These are phyloP conservation scores for Ustilago shanxiensis DNA, from an alignment of 1,284 basidiomycete species.

Conservation along the genomic window DNA sequence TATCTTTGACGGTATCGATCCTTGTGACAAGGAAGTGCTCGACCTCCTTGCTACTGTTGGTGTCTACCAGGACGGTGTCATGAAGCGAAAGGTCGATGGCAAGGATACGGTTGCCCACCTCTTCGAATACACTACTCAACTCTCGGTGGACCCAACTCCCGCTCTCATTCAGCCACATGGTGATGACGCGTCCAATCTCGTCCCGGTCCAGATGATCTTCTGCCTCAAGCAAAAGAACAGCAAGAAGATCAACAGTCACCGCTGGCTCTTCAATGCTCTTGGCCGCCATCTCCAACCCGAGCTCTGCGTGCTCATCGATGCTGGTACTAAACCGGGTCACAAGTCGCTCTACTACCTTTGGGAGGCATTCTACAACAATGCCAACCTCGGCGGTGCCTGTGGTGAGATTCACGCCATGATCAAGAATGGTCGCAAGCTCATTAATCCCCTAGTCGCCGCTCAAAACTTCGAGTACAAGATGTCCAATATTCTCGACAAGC, in stretches of 20 bases:
- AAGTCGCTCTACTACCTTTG: slow-evolving; percentile 68
- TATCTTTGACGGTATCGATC: slow-evolving; percentile 92
- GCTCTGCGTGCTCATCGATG: slow-evolving; percentile 67
- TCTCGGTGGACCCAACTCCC: slow-evolving; percentile 84
- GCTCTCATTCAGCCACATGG: slow-evolving; percentile 89
- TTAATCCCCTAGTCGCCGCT: slow-evolving; percentile 75
- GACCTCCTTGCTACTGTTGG: slow-evolving; percentile 71
- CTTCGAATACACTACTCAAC: slow-evolving; percentile 78
- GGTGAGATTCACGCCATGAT: slow-evolving; percentile 70
- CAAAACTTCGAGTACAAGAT: slow-evolving; percentile 99
- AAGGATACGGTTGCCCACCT: slow-evolving; percentile 88
- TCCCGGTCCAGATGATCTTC: slow-evolving; percentile 95
- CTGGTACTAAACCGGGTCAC: slow-evolving; percentile 69
- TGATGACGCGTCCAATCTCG: slow-evolving; percentile 82
- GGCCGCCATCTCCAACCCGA: slow-evolving; percentile 76
- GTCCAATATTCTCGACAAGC: slow-evolving; percentile 82
- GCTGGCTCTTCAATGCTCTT: slow-evolving; percentile 98
- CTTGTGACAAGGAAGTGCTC: slow-evolving; percentile 84
- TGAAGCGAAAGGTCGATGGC: slow-evolving; percentile 90
- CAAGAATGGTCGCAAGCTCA: slow-evolving; percentile 65
- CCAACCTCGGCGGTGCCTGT: slow-evolving; percentile 68
- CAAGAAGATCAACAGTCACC: slow-evolving; percentile 75
- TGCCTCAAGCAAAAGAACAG: slow-evolving; percentile 96
- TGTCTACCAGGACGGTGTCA: slow-evolving; percentile 78
- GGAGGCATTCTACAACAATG: slow-evolving; percentile 69